Evolutionary conservation across 305 asterid species (phyloP), one percentile per base, ranked within the genome.

Genomic region (Rubia peregrina): DNA sequence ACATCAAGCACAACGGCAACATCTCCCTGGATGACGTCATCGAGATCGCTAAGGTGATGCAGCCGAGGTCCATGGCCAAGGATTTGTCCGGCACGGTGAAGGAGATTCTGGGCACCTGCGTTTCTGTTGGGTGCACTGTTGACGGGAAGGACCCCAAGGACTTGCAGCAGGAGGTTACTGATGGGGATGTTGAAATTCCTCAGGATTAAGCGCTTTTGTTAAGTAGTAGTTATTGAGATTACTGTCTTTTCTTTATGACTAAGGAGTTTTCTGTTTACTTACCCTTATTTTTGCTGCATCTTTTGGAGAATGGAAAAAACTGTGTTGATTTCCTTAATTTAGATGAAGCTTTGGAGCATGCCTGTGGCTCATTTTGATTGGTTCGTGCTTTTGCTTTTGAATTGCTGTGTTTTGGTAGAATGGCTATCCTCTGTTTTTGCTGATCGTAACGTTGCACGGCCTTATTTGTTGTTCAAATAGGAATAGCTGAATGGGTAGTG

Each of bases 71-170:
- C 0, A 87, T 87, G 83, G 92, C 92, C 11, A 85, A 85, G 84
- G 89, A 87, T 0, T 61, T 87, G 80, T 42, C 77, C 21, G 92
- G 92, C 1, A 83, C 89, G 0, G 88, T 87, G 62, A 87, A 87
- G 85, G 92, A 87, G 83, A 87, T 87, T 43, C 77, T 87, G 30
- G 92, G 89, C 0, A 87, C 89, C 2, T 87, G 92, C 56, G 92
- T 87, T 0, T 85, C 88, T 14, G 92, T 87, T 55, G 92, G 92
- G 0, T 87, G 92, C 70, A 85, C 89, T 42, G 88, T 85, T 12
- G 89, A 85, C 1, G 89, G 89, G 0, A 87, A 87, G 82, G 88
- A 85, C 51, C 92, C 92, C 0, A 87, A 87, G 88, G 92, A 87
- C 72, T 75, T 87, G 73, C 92, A 87, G 85, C 85, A 81, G 81